Evolutionary conservation across 2,329 filamentous ascomycete genomes (phyloP).

Genomic region (Cercospora sp.): DNA sequence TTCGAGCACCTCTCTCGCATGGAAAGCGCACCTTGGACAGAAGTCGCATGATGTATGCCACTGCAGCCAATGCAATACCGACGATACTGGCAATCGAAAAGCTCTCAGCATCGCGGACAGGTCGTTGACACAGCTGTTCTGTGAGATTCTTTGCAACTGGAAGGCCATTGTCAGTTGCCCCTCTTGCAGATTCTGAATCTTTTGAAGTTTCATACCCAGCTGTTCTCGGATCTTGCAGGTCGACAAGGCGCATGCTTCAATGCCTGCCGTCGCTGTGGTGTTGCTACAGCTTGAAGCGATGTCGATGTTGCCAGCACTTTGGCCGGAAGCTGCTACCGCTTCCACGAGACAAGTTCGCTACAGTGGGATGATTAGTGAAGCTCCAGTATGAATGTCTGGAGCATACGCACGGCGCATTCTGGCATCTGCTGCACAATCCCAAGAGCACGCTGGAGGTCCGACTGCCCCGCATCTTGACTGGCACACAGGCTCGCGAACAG

Average conservation of each 20-base stretch:
- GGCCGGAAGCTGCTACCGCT: constrained; percentile 16
- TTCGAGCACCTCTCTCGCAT: constrained; percentile 18
- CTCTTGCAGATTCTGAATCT: background rate
- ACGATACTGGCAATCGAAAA: constrained; percentile 18
- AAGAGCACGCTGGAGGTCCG: constrained; percentile 15
- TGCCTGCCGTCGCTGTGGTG: constrained; percentile 16
- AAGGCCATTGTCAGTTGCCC: background rate
- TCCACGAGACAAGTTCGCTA: constrained; percentile 20
- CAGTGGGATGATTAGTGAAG: background rate
- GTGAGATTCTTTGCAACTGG: constrained; percentile 26
- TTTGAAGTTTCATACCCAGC: constrained; percentile 15
- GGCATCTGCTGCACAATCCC: constrained; percentile 19
- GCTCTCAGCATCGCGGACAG: constrained; percentile 9
- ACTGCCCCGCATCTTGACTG: constrained; percentile 20
- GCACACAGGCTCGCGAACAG: constrained; percentile 13
- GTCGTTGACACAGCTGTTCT: constrained; percentile 18
- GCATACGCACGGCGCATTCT: constrained; percentile 20
- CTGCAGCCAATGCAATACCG: constrained; percentile 8
- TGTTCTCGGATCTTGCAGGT: constrained; percentile 20
- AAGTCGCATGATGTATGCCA: constrained; percentile 22
- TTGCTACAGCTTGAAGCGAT: constrained; percentile 20
- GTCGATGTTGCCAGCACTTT: constrained; percentile 14
- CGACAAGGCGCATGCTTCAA: constrained; percentile 14
- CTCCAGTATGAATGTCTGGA: background rate
- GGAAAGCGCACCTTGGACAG: constrained; percentile 22